Evolutionary conservation across 2,329 filamentous ascomycete species (phyloP).

Genomic region (Arthrobotrys sphaeroides): DNA sequence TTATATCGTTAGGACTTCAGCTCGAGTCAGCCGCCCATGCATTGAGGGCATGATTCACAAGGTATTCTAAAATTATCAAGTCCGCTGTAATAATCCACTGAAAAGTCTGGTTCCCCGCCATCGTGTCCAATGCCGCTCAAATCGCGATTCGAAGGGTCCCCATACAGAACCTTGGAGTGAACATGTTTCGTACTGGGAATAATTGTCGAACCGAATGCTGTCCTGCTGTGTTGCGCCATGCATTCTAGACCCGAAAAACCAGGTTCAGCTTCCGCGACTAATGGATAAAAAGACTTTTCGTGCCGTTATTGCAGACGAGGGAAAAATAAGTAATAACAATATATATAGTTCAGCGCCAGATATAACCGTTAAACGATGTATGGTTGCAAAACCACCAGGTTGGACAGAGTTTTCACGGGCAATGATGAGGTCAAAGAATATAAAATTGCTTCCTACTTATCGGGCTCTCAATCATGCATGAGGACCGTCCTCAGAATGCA

Average conservation of each 20-base stretch:
- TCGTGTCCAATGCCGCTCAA: neutral
- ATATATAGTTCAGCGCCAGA: conserved; percentile 39
- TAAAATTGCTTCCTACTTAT: conserved; percentile 19
- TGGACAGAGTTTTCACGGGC: conserved; percentile 7
- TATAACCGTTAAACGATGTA: conserved; percentile 30
- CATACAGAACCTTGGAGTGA: neutral
- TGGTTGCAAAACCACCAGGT: neutral
- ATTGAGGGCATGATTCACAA: conserved; percentile 2
- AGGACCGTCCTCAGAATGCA: neutral
- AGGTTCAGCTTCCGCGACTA: neutral
- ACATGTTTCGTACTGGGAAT: neutral
- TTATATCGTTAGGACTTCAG: conserved; percentile 6
- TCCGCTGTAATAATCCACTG: neutral
- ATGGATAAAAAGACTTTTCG: conserved; percentile 5
- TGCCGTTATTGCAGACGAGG: conserved; percentile 43
- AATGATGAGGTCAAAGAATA: conserved; percentile 21
- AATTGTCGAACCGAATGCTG: conserved; percentile 8
- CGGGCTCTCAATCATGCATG: conserved; percentile 9
- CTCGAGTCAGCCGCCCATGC: neutral
- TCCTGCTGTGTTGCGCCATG: conserved; percentile 1
- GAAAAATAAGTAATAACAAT: conserved; percentile 32
- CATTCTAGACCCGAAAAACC: conserved; percentile 7
- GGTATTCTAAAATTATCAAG: neutral
- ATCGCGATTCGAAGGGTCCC: neutral
- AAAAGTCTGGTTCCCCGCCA: neutral